phyloP scores from a whole-genome alignment of 2,329 filamentous ascomycete genomes.

The Rosellinia necatrix region DNA sequence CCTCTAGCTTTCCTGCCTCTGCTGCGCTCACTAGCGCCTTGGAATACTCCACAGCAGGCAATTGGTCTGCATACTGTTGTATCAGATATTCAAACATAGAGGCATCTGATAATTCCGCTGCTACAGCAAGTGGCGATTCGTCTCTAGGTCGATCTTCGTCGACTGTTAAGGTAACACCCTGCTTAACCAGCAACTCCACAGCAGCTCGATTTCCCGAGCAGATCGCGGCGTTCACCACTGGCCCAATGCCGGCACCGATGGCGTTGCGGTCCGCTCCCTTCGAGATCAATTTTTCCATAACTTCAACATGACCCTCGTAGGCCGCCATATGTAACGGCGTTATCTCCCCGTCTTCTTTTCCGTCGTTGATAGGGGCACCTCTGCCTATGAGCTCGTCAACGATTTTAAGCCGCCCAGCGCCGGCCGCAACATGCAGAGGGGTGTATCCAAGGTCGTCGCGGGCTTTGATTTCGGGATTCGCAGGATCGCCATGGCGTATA shows the following conservation, averaged over 20 bases:
- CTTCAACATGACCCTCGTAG: conserved; percentile 43
- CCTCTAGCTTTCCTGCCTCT: conserved; percentile 45
- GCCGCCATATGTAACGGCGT: conserved; percentile 49
- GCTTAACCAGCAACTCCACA: conserved; percentile 46
- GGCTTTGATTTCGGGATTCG: conserved; percentile 40
- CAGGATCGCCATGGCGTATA: conserved; percentile 43
- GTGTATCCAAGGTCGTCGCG: conserved; percentile 41
- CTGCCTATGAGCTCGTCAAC: conserved; percentile 44
- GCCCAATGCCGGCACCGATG: conserved; percentile 34
- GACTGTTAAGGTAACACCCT: conserved; percentile 43
- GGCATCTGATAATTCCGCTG: conserved; percentile 45
- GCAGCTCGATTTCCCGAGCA: conserved; percentile 47
- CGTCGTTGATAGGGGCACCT: conserved; percentile 43
- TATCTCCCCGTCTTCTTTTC: conserved; percentile 37
- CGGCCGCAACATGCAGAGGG: conserved; percentile 43
- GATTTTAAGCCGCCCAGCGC: conserved; percentile 42
- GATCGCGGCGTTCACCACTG: conserved; percentile 49
- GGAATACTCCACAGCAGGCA: conserved; percentile 46
- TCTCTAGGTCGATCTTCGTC: conserved; percentile 38
- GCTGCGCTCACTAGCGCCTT: conserved; percentile 47
- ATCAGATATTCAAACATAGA: conserved; percentile 50
- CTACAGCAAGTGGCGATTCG: conserved; percentile 44
- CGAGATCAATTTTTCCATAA: conserved; percentile 47
- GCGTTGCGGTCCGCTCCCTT: conserved; percentile 46
- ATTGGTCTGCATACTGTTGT: conserved; percentile 45